Base-by-base conservation (phyloP, 2,329 filamentous ascomycete genomes). In the Geosmithia morbida region DNA sequence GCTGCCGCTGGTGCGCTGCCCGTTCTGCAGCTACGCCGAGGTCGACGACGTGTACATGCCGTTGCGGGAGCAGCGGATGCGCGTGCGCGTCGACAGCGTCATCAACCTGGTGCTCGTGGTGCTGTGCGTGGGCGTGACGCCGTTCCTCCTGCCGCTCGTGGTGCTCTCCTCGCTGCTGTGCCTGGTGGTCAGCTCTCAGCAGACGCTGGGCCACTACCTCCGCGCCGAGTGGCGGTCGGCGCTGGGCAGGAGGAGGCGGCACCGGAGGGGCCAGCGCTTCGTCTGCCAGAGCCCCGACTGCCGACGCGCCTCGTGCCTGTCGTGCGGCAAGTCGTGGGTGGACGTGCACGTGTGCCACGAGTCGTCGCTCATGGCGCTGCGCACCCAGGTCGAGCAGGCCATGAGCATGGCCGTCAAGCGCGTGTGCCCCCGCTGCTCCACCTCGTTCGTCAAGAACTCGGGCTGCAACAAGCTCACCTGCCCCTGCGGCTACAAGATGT, bases 381-480 rank as follows among this genome's bases (percentile, higher is more conserved):
- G 90, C 47, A 88, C 87, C 1, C 85, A 90, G 53, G 83, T 97
- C 53, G 92, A 97, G 66, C 83, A 88, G 54, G 90, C 89, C 48
- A 92, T 94, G 70, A 94, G 89, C 51, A 81, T 89, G 59, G 90
- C 90, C 20, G 81, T 97, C 61, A 98, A 97, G 67, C 85, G 92
- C 46, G 90, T 92, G 10, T 98, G 92, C 61, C 92, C 92, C 8
- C 79, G 83, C 44, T 98, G 92, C 69, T 83, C 86, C 55, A 86
- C 89, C 10, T 86, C 83, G 16, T 97, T 97, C 61, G 86, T 98
- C 65, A 97, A 97, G 63, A 83, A 81, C 7, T 81, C 83, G 22
- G 92, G 92, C 57, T 98, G 92, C 74, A 98, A 98, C 70, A 97
- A 97, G 67, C 74, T 98, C 41, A 90, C 87, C 6, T 97, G 92